These are phyloP conservation scores for Incumbomyces delicatus DNA, from an alignment of 2,329 filamentous ascomycete genomes.

Conservation along the genomic window DNA sequence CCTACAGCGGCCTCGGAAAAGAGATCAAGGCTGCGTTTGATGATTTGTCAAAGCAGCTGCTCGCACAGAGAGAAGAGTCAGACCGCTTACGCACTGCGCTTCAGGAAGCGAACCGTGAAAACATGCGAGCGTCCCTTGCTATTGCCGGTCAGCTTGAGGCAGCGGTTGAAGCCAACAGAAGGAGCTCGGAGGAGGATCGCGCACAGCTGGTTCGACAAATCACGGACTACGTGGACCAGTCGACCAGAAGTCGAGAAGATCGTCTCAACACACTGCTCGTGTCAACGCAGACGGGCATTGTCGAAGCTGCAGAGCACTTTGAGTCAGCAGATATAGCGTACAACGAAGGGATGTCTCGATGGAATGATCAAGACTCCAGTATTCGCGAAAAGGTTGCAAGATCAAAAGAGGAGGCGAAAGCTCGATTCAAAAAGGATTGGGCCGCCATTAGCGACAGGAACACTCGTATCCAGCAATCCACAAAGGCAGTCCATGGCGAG, in stretches of 20 bases:
- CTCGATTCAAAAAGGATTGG: constrained; percentile 79
- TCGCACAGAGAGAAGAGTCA: constrained; percentile 66
- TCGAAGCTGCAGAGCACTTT: constrained; percentile 53
- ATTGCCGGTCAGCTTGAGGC: constrained; percentile 59
- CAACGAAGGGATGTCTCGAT: constrained; percentile 60
- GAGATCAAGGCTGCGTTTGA: constrained; percentile 85
- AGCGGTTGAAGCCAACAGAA: constrained; percentile 65
- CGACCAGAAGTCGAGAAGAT: constrained; percentile 62
- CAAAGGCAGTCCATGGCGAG: constrained; percentile 79
- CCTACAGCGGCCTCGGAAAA: constrained; percentile 71
- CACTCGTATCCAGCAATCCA: constrained; percentile 70
- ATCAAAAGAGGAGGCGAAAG: constrained; percentile 69
- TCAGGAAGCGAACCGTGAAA: constrained; percentile 56
- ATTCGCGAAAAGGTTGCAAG: constrained; percentile 62
- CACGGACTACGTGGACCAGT: constrained; percentile 62
- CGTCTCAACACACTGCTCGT: constrained; percentile 57
- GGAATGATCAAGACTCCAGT: constrained; percentile 58
- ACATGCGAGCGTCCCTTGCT: constrained; percentile 57
- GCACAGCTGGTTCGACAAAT: constrained; percentile 68
- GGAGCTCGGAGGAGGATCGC: constrained; percentile 62
- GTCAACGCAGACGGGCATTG: constrained; percentile 54
- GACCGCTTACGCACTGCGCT: constrained; percentile 64
- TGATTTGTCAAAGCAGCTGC: constrained; percentile 63
- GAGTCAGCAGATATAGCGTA: constrained; percentile 58
- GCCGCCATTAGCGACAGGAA: constrained; percentile 67